Conservation (phyloP, 2,329 filamentous ascomycete species). For the Verruconis gallopava region DNA sequence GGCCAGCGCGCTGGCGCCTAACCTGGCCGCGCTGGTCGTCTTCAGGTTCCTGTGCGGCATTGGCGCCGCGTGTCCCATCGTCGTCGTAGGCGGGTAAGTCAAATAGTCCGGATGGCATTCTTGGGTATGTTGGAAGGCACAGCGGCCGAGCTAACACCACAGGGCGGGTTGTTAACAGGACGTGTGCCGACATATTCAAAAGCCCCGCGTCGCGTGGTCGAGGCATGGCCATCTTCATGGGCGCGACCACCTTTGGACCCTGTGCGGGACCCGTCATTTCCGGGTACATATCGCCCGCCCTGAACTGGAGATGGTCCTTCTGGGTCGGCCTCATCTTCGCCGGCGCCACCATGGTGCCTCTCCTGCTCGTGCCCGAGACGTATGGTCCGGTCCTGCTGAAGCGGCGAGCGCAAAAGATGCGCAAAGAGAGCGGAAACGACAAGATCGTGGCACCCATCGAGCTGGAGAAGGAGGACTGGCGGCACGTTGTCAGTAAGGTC, state of each 20-base stretch:
- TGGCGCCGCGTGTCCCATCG: constrained; percentile 37
- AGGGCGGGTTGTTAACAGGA: no score
- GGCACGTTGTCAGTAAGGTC: constrained; percentile 53
- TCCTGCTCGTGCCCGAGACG: constrained; percentile 47
- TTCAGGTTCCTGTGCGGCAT: constrained; percentile 33
- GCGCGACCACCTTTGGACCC: constrained; percentile 52
- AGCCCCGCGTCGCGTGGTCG: constrained; percentile 43
- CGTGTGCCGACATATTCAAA: constrained; percentile 54
- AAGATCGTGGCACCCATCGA: constrained; percentile 49
- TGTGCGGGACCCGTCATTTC: constrained; percentile 53
- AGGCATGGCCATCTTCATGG: constrained; percentile 52
- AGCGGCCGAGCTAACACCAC: not conserved
- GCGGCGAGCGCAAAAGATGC: constrained; percentile 43
- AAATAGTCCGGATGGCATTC: no score
- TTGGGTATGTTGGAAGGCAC: no score
- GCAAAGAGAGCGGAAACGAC: constrained; percentile 40
- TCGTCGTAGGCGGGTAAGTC: constrained; percentile 47
- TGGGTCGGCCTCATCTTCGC: constrained; percentile 60
- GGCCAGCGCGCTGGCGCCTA: constrained; percentile 31
- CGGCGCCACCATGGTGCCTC: constrained; percentile 44
- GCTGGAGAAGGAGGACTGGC: constrained; percentile 44
- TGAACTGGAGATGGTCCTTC: constrained; percentile 58
- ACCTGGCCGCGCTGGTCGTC: constrained; percentile 30
- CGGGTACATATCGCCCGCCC: constrained; percentile 43
- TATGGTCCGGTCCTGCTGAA: constrained; percentile 33